Conservation (phyloP, 176 grass and related monocot genomes). For the Bothriochloa decipiens region DNA sequence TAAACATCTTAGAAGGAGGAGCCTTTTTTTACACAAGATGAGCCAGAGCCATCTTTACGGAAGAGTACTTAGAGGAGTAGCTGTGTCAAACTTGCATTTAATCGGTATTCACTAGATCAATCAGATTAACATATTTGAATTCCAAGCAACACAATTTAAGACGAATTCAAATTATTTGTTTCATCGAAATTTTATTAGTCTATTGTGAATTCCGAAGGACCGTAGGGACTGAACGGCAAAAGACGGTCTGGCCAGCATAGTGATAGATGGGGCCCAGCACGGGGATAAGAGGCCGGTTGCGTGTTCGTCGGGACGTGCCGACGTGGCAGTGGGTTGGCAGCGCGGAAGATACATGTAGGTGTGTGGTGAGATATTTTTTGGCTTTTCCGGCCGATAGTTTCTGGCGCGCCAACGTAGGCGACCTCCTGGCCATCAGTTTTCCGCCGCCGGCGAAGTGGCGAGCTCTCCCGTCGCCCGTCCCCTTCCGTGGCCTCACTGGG, state of each 20-base stretch:
- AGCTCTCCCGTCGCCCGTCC: too few relatives aligned
- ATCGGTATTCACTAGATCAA: not conserved
- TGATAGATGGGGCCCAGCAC: not conserved
- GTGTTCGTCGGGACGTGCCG: slow-evolving; percentile 10
- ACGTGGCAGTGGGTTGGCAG: slow-evolving; percentile 1
- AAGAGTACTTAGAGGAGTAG: too few relatives aligned
- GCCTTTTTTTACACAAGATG: too few relatives aligned
- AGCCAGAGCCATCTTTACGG: too few relatives aligned
- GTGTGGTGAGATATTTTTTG: slow-evolving; percentile 37
- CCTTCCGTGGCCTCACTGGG: too few relatives aligned
- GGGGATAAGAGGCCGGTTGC: slow-evolving; percentile 14
- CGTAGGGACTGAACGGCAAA: not conserved
- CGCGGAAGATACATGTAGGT: not conserved
- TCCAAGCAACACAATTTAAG: not conserved
- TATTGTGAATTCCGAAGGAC: not conserved
- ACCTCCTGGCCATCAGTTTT: slow-evolving; percentile 34
- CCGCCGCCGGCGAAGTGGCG: too few relatives aligned
- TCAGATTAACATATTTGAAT: not conserved
- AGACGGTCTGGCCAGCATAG: not conserved
- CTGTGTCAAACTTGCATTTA: not conserved
- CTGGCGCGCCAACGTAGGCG: not conserved
- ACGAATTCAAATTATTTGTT: not conserved
- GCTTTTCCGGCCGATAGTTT: slow-evolving; percentile 9
- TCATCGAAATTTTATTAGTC: not conserved
- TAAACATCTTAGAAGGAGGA: too few relatives aligned